phyloP scores from a whole-genome alignment of 1,284 basidiomycete species.

The Apiotrichum porosum region DNA sequence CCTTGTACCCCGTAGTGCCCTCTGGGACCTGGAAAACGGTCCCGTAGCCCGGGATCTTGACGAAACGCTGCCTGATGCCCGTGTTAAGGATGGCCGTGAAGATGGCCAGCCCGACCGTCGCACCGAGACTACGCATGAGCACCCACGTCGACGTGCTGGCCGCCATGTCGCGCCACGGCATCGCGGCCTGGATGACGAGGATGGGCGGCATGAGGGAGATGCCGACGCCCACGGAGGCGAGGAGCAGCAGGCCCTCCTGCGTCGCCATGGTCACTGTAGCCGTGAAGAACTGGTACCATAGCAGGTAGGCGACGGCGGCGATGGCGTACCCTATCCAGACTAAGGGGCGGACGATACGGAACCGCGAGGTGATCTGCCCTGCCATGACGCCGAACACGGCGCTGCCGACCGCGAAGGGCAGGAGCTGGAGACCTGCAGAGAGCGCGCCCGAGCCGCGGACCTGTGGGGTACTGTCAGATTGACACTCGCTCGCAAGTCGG shows the following conservation, averaged over 20 bases:
- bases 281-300: constrained; percentile 27
- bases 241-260: constrained; percentile 29
- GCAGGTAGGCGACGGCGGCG: constrained; percentile 28
- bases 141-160: constrained; percentile 38
- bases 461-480: neutral
- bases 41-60: constrained; percentile 33
- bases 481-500: neutral
- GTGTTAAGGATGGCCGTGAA: constrained; percentile 38
- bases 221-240: constrained; percentile 25
- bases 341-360: constrained; percentile 40
- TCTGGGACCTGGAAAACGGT: constrained; percentile 29
- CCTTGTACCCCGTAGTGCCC: constrained; percentile 27
- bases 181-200: constrained; percentile 37
- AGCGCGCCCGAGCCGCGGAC: constrained; percentile 28
- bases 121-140: constrained; percentile 27
- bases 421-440: constrained; percentile 28
- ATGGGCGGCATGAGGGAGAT: constrained; percentile 25
- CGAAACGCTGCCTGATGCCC: constrained; percentile 28
- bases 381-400: constrained; percentile 17
- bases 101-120: constrained; percentile 25
- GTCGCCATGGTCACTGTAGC: constrained; percentile 20
- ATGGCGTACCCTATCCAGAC: constrained; percentile 37
- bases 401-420: constrained; percentile 26
- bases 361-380: constrained; percentile 34
- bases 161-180: constrained; percentile 46